Evolutionary conservation across 345 rosid species (phyloP).

Genomic region (Conringia planisiliqua): DNA sequence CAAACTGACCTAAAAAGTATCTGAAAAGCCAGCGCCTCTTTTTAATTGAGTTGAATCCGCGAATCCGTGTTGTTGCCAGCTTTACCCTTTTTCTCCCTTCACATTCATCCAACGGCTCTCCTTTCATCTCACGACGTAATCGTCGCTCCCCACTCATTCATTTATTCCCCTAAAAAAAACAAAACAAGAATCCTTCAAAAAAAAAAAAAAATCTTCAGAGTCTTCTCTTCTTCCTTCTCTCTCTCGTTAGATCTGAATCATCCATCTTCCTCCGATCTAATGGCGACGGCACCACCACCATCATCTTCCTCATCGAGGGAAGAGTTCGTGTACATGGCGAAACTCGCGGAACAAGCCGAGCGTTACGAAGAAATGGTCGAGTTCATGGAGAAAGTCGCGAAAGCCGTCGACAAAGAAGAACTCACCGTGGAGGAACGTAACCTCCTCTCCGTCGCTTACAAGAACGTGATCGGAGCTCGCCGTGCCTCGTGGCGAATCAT

Average conservation of each 20-base stretch:
- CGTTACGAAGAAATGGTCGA: constrained; percentile 96
- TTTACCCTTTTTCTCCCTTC: not conserved
- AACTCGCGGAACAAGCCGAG: constrained; percentile 94
- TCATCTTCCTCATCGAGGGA: constrained; percentile 57
- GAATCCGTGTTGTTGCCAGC: constrained; percentile 9
- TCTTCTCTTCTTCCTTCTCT: not conserved
- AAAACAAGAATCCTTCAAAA: not conserved
- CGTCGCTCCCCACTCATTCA: constrained; percentile 45
- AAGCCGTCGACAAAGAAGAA: constrained; percentile 54
- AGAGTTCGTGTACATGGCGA: constrained; percentile 84
- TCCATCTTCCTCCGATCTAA: constrained; percentile 1
- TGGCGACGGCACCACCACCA: constrained; percentile 36
- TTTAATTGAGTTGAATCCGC: not conserved
- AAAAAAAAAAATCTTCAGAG: not conserved
- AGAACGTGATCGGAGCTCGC: constrained; percentile 90
- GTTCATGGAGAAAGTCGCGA: constrained; percentile 83
- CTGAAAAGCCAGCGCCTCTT: constrained; percentile 23
- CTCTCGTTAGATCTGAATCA: constrained; percentile 4
- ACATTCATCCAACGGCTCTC: constrained; percentile 29
- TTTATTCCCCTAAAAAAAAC: not conserved
- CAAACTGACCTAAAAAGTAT: constrained; percentile 26
- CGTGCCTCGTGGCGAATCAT: constrained; percentile 92
- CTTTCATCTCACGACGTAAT: constrained; percentile 40
- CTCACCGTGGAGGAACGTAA: constrained; percentile 83
- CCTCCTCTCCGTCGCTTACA: constrained; percentile 92